Base-by-base conservation (phyloP, 2,329 filamentous ascomycete species). In the Fusarium siculi region DNA sequence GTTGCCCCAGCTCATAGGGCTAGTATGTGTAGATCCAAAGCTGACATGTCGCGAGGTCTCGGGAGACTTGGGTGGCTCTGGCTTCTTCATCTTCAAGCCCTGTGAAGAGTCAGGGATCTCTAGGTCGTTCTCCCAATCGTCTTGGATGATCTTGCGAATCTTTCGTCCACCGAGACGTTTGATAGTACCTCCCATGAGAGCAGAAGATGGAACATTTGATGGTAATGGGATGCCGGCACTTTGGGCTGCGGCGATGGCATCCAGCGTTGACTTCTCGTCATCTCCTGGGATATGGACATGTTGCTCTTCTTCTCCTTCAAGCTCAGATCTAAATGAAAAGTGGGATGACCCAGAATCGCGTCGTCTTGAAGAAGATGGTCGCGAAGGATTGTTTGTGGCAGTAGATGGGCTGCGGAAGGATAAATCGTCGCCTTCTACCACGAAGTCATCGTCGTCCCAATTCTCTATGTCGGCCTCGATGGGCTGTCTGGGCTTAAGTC, bases 151-250 rank as follows among this genome's bases (percentile, higher is more conserved):
- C 78, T 90, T 92, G 78, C 91, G 92, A 25, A 93, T 87, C 77
- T 92, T 94, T 74, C 90, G 89, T 66, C 90, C 91, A 55, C 95
- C 95, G 39, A 98, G 87, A 75, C 95, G 89, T 84, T 97, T 97
- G 79, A 98, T 98, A 15, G 95, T 96, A 58, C 96, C 96, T 59
- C 96, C 96, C 80, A 96, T 89, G 46, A 99, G 86, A 36, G 96
- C 96, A 25, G 96, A 97, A 36, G 93, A 90, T 3, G 96, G 95
- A 37, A 98, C 91, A 79, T 95, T 95, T 57, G 90, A 86, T 34
- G 96, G 96, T 63, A 98, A 90, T 11, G 96, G 96, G 73, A 99
- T 97, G 75, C 96, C 96, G 32, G 95, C 95, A 80, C 91, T 92
- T 78, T 94, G 93, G 39, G 95, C 96, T 11, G 94, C 93, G 30